These are phyloP conservation scores for Linnemannia hyalina DNA, from an alignment of 192 early-diverging fungal genomes.

Conservation along the genomic window DNA sequence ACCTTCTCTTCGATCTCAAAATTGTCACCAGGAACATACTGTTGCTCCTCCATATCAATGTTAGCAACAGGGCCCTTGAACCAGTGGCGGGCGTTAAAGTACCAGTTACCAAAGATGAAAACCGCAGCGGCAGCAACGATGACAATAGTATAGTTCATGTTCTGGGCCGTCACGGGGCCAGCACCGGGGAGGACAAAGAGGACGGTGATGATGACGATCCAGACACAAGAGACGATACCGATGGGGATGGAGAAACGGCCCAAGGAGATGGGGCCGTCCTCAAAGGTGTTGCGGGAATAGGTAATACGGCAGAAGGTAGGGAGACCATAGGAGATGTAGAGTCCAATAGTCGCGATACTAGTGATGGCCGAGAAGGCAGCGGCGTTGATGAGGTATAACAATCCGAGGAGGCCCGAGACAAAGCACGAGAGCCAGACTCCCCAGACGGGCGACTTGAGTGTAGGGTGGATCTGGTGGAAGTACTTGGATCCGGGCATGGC, in stretches of 20 bases:
- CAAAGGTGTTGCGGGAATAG: constrained; percentile 50
- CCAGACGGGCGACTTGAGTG: constrained; percentile 54
- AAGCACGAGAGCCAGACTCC: constrained; percentile 46
- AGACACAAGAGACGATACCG: constrained; percentile 53
- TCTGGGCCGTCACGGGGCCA: constrained; percentile 40
- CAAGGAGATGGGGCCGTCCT: constrained; percentile 56
- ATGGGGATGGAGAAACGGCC: constrained; percentile 51
- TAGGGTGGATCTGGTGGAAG: constrained; percentile 54
- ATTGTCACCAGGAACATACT: constrained; percentile 19
- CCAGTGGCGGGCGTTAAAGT: constrained; percentile 55
- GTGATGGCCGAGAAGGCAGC: constrained; percentile 62
- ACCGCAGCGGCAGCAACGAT: constrained; percentile 53
- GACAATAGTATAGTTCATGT: constrained; percentile 62
- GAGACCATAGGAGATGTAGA: constrained; percentile 63
- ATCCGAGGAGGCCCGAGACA: constrained; percentile 54
- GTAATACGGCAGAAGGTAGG: constrained; percentile 60
- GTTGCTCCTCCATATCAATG: constrained; percentile 44
- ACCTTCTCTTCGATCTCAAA: constrained; percentile 1
- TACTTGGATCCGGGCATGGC: constrained; percentile 60
- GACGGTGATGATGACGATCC: constrained; percentile 59
- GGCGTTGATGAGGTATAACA: constrained; percentile 52
- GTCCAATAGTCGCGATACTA: constrained; percentile 60
- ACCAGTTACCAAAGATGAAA: constrained; percentile 59
- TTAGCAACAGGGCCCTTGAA: constrained; percentile 59
- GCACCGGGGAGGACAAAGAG: constrained; percentile 55